Conservation (phyloP, 495 filamentous ascomycete species). For the Daldinia vernicosa region DNA sequence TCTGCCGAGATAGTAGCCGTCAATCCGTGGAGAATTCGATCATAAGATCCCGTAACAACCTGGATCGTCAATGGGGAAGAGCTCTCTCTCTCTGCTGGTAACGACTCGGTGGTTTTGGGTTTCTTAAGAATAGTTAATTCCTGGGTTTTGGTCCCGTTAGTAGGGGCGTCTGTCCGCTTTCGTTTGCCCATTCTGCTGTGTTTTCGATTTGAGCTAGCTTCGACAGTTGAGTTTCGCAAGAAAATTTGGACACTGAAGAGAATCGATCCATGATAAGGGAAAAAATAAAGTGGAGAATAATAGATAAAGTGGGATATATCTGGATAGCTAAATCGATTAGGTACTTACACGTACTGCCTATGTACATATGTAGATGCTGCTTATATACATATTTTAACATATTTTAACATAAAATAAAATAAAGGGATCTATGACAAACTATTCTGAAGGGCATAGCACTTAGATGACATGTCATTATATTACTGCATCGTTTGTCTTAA, state of each 20-base stretch:
- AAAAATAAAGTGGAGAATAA: constrained; percentile 34
- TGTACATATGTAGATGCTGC: too few relatives aligned
- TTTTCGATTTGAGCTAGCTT: constrained; percentile 12
- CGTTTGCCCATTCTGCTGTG: constrained; percentile 72
- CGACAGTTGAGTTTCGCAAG: constrained; percentile 4
- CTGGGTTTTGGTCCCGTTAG: constrained; percentile 30
- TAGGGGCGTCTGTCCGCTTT: constrained; percentile 66
- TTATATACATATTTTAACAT: not conserved
- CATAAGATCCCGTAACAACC: constrained; percentile 93
- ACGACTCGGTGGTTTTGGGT: constrained; percentile 48
- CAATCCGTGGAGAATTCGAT: constrained; percentile 90
- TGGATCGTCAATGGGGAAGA: constrained; percentile 68
- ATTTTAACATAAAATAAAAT: too few relatives aligned
- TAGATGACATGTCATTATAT: not conserved
- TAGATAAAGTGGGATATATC: not conserved
- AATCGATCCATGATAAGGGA: constrained; percentile 9
- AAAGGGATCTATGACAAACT: not conserved
- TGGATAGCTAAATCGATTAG: not conserved
- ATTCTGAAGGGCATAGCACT: not conserved
- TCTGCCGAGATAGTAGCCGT: constrained; percentile 70
- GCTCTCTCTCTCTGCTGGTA: constrained; percentile 36
- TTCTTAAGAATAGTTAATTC: constrained; percentile 50
- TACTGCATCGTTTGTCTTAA: not conserved
- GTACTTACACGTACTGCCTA: not conserved
- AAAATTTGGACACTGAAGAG: constrained; percentile 5